Evolutionary conservation across 495 filamentous ascomycete species (phyloP).

Genomic region (Penicillium dipodomyicola): DNA sequence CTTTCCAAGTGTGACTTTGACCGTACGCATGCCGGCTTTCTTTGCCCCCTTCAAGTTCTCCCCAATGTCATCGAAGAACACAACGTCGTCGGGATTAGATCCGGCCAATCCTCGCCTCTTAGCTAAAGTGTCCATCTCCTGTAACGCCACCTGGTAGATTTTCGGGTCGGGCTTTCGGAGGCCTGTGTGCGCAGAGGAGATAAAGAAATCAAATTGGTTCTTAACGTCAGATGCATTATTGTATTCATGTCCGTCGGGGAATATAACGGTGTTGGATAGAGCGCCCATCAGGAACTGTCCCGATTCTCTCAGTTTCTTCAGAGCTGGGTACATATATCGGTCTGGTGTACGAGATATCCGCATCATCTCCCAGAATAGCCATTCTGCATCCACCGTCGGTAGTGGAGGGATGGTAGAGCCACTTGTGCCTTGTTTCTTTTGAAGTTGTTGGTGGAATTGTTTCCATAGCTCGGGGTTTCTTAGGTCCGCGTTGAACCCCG

Average conservation of each 20-base stretch:
- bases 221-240: constrained; percentile 49
- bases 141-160: constrained; percentile 74
- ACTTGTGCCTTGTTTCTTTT: constrained; percentile 29
- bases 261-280: constrained; percentile 83
- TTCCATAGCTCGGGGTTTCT: constrained; percentile 63
- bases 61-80: constrained; percentile 96
- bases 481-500: constrained; percentile 72
- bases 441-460: constrained; percentile 49
- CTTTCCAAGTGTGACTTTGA: constrained; percentile 78
- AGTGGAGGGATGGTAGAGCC: constrained; percentile 53
- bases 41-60: constrained; percentile 84
- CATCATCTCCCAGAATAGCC: constrained; percentile 95
- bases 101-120: constrained; percentile 52
- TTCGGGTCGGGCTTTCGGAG: constrained; percentile 80
- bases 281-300: constrained; percentile 74
- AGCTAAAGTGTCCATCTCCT: constrained; percentile 59
- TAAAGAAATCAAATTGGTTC: constrained; percentile 74
- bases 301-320: constrained; percentile 62
- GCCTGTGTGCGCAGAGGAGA: constrained; percentile 81
- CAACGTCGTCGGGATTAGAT: constrained; percentile 62
- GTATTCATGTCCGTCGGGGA: constrained; percentile 65
- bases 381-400: constrained; percentile 73
- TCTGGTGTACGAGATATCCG: constrained; percentile 64
- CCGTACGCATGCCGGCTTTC: constrained; percentile 70
- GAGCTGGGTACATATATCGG: constrained; percentile 81